Base-by-base conservation (phyloP, 257 asterid species). In the Solanum peruvianum region DNA sequence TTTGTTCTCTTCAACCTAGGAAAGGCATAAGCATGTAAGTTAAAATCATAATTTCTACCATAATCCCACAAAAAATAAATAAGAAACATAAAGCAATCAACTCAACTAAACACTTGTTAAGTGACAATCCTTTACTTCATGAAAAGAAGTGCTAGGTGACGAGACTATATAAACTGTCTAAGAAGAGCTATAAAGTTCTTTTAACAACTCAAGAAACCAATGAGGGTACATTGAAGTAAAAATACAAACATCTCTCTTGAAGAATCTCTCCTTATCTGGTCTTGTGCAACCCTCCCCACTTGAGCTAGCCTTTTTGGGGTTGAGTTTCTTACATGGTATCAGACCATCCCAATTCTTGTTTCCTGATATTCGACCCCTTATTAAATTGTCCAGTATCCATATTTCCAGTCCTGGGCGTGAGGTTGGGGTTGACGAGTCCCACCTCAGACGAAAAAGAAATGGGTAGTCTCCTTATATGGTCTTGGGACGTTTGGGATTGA, bases 1-100 rank as follows among this genome's bases (percentile, higher is more conserved):
- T 92, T 93, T 96, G 87, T 92, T 97, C 93, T 96, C 99, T 92
- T 96, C 99, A 87, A 94, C 97, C 99, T 96, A 89, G 69, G 85
- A 31, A 49, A 20, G 31, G 69, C 85, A 31, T 6, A 81, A 81
- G 70, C 31, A 81, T 81, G 21, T 29, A 81, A 29, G 44, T 47
- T 81, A 20, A 81, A 81, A 81, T 49, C 29, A 49, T 21, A 81
- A 49, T 69, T 49, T 49, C 11, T 11, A 81, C 69, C 69, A 49
- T 81, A 35, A 81, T 49, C 85, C 67, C 44, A 49, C 29, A 20
- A 29, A 49, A 81, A 49, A 31, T 27, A 27, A 45, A 78, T 18
- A 49, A 49, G 27, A 81, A 47, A 29, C 29, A 1, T 49, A 49
- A 29, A 31, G 69, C 29, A 81, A 81, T 81, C 67, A 81, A 49